A percentile compares a stretch with the other conserved stretches of the same genome.
Conservation (phyloP, 2,329 filamentous ascomycete species). For the Diaporthe eres region DNA sequence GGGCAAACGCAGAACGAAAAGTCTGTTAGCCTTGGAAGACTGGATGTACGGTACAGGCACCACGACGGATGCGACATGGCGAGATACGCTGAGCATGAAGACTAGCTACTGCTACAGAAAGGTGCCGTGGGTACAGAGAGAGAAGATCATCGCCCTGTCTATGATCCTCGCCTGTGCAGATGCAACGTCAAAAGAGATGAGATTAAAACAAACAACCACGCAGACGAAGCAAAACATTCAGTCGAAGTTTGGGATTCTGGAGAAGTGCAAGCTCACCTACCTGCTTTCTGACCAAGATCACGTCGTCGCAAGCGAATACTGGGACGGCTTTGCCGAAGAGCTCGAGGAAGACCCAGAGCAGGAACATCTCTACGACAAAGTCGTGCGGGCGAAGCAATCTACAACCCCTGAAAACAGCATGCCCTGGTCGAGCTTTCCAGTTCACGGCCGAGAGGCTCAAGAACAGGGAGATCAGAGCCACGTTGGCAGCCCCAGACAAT, state of each 20-base stretch:
- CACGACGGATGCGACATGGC: background rate
- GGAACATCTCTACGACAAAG: background rate
- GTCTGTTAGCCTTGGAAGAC: background rate
- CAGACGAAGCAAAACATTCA: background rate
- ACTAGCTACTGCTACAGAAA: background rate
- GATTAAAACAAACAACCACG: background rate
- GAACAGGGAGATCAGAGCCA: background rate
- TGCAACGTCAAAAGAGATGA: background rate
- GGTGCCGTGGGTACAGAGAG: background rate
- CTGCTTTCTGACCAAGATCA: background rate
- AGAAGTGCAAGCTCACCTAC: background rate
- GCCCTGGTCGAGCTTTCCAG: background rate
- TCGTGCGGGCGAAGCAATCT: background rate
- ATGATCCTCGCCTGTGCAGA: background rate
- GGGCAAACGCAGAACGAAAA: background rate
- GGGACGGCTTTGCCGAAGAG: conserved; percentile 34
- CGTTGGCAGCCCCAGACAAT: background rate
- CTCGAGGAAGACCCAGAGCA: conserved; percentile 33
- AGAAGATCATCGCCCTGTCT: background rate
- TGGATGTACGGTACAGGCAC: background rate
- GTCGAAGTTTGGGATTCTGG: background rate
- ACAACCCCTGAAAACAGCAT: background rate
- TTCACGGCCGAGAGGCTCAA: background rate
- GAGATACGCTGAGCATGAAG: background rate
- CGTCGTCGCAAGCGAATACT: background rate